Conservation (phyloP, 768 basidiomycete genomes). For the Tulasnella sp. region DNA sequence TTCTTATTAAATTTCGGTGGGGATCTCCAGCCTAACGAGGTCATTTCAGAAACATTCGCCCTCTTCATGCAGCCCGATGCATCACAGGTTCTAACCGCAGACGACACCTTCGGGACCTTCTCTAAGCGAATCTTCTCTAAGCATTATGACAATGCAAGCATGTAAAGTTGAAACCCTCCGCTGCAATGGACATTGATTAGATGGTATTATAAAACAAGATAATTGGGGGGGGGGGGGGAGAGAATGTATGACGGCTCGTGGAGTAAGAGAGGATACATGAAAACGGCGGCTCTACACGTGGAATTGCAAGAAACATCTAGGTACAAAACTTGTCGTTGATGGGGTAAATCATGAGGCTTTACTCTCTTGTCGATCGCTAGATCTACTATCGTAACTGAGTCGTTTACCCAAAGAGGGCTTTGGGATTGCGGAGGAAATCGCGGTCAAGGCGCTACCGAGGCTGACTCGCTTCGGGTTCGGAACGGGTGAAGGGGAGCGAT, state of each 20-base stretch:
- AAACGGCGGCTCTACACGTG: not conserved
- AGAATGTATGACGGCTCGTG: not conserved
- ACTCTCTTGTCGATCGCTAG: not conserved
- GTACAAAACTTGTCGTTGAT: not conserved
- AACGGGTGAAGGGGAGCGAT: not conserved
- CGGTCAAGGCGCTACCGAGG: constrained; percentile 5
- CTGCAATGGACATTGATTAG: not conserved
- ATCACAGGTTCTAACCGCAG: constrained; percentile 57
- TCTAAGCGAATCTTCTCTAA: constrained; percentile 68
- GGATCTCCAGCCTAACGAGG: not conserved
- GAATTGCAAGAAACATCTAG: not conserved
- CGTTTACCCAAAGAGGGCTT: constrained; percentile 9
- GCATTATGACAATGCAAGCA: constrained; percentile 41
- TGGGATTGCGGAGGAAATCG: constrained; percentile 8
- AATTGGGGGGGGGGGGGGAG: not conserved
- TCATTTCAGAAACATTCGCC: constrained; percentile 83
- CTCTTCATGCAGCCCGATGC: constrained; percentile 86
- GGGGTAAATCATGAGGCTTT: not conserved
- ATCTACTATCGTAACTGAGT: constrained; percentile 8
- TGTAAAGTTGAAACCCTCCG: not conserved
- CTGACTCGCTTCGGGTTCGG: constrained; percentile 6
- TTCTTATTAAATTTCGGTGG: not conserved
- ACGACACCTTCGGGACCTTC: constrained; percentile 82
- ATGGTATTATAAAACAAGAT: not conserved
- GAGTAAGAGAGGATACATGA: not conserved